These are phyloP conservation scores for Globisporangium viniferum DNA, from an alignment of 352 stramenopile genomes.

Conservation along the genomic window DNA sequence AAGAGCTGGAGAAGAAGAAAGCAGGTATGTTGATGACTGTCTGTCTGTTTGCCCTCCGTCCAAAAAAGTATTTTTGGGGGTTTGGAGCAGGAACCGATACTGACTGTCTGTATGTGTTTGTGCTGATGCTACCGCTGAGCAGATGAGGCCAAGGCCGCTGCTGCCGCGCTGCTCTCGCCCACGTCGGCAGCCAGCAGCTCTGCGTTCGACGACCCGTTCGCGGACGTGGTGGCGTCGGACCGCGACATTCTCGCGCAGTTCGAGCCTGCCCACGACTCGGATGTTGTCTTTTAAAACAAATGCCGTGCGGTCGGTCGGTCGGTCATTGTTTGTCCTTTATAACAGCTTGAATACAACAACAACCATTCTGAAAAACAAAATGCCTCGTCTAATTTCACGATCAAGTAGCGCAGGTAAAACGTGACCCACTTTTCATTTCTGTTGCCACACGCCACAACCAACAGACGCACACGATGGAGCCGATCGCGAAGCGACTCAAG, in stretches of 20 bases:
- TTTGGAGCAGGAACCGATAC: neutral
- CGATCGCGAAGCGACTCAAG: constrained; percentile 80
- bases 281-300: constrained; percentile 72
- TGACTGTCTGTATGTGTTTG: neutral
- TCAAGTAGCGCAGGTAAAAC: no score
- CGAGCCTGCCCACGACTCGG: constrained; percentile 64
- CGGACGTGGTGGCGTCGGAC: constrained; percentile 63
- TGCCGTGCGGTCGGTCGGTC: neutral
- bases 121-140: neutral
- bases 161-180: constrained; percentile 14
- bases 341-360: constrained; percentile 17
- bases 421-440: no score
- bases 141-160: constrained; percentile 17
- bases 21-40: constrained; percentile 23
- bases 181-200: constrained; percentile 18
- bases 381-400: neutral
- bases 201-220: constrained; percentile 62
- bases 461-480: constrained; percentile 38
- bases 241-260: constrained; percentile 82
- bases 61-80: neutral
- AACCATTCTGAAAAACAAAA: neutral
- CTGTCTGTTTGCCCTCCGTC: neutral
- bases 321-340: constrained; percentile 14
- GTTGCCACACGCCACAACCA: neutral
- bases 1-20: constrained; percentile 51